Conservation (phyloP, 2,329 filamentous ascomycete genomes). For the Colletotrichum sp. region DNA sequence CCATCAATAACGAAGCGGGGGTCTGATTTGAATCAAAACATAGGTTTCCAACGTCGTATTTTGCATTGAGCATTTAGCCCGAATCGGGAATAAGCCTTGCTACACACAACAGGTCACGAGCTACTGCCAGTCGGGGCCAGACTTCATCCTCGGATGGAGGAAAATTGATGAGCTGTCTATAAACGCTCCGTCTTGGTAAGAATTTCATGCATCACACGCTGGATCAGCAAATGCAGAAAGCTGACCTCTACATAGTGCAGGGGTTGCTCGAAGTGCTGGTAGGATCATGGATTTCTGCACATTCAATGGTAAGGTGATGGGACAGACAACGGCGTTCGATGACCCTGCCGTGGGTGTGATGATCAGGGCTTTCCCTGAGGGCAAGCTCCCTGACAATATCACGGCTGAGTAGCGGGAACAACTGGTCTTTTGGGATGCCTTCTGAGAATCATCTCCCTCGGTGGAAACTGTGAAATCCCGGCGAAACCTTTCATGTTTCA, state of each 20-base stretch:
- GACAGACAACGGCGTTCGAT: not conserved
- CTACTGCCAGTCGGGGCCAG: not conserved
- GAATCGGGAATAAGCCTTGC: not conserved
- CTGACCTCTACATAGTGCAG: not conserved
- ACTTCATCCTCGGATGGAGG: constrained; percentile 1
- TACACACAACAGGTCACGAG: not conserved
- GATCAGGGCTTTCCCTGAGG: not conserved
- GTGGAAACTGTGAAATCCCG: not conserved
- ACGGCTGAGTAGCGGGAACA: not conserved
- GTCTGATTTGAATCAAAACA: not conserved
- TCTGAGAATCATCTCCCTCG: not conserved
- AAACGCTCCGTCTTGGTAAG: not conserved
- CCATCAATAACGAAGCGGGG: not conserved
- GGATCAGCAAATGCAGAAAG: not conserved
- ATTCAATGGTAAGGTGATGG: not conserved
- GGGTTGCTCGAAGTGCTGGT: not conserved
- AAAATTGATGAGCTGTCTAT: not conserved
- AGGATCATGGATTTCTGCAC: not conserved
- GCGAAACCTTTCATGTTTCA: not conserved
- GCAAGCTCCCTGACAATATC: not conserved
- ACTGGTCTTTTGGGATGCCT: not conserved
- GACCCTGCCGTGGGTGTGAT: not conserved
- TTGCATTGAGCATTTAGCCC: not conserved
- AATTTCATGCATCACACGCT: not conserved
- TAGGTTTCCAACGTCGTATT: not conserved